These are phyloP conservation scores for Nothophytophthora sp. DNA, from an alignment of 352 stramenopile genomes.

Conservation along the genomic window DNA sequence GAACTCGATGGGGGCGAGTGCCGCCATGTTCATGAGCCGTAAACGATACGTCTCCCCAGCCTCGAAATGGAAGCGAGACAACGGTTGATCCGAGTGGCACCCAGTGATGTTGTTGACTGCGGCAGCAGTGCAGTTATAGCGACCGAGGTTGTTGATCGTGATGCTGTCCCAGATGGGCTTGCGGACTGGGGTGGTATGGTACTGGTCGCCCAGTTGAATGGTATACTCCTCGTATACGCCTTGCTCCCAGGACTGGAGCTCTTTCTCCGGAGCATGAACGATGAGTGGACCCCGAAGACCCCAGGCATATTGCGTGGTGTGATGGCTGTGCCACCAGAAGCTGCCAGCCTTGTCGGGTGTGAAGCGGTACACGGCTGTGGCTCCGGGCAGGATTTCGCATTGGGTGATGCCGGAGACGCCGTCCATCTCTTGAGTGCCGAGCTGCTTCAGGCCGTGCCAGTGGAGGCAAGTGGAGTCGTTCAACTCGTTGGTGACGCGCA, in stretches of 20 bases:
- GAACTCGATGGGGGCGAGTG: constrained; percentile 28
- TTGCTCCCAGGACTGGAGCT: constrained; percentile 14
- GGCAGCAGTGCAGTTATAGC: constrained; percentile 31
- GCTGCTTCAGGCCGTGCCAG: constrained; percentile 35
- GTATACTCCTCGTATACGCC: constrained; percentile 22
- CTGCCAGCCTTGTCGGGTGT: constrained; percentile 24
- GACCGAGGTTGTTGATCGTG: constrained; percentile 29
- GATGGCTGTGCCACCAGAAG: constrained; percentile 40
- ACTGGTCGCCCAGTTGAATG: constrained; percentile 32
- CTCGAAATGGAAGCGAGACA: constrained; percentile 23
- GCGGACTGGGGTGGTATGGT: constrained; percentile 16
- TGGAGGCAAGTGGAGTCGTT: constrained; percentile 23
- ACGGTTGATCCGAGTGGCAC: constrained; percentile 22
- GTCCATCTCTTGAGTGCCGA: constrained; percentile 36
- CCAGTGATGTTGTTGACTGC: constrained; percentile 7
- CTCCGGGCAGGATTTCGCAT: constrained; percentile 18
- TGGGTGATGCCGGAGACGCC: constrained; percentile 35
- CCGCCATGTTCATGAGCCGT: constrained; percentile 32
- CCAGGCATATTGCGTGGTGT: constrained; percentile 31
- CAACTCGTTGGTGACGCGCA: constrained; percentile 24
- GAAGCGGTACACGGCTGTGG: constrained; percentile 27
- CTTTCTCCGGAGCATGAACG: constrained; percentile 13
- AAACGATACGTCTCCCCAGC: constrained; percentile 26
- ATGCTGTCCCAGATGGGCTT: constrained; percentile 31
- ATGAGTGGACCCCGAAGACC: constrained; percentile 28